Evolutionary conservation across 805 yeast genomes (phyloP).

Genomic region (Suhomyces sp.): DNA sequence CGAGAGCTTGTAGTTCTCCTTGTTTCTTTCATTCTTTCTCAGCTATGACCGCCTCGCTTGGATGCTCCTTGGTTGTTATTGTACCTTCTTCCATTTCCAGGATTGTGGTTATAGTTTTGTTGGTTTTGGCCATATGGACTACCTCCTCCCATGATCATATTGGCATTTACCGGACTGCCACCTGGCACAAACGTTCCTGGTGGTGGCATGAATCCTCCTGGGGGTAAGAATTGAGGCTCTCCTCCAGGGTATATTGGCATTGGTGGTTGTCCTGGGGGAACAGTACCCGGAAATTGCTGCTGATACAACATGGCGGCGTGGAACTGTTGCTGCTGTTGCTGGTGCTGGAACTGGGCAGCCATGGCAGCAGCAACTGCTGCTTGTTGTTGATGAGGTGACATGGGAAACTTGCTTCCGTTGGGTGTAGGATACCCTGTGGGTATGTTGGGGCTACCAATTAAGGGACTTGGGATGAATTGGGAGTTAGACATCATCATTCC

Average conservation of each 20-base stretch:
- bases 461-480: conserved; percentile 32
- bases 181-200: conserved; percentile 25
- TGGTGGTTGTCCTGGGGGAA: conserved; percentile 35
- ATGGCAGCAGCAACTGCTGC: conserved; percentile 23
- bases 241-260: conserved; percentile 32
- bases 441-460: conserved; percentile 21
- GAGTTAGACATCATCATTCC: conserved; percentile 15
- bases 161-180: conserved; percentile 29
- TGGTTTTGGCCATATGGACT: conserved; percentile 7
- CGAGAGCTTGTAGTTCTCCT: background rate
- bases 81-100: conserved; percentile 12
- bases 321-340: conserved; percentile 31
- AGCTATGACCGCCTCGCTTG: conserved; percentile 11
- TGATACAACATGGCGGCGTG: conserved; percentile 40
- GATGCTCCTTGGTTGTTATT: conserved; percentile 4
- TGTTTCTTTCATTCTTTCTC: background rate
- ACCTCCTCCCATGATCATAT: conserved; percentile 19
- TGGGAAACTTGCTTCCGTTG: conserved; percentile 19
- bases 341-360: conserved; percentile 29
- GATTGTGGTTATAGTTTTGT: conserved; percentile 6
- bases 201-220: conserved; percentile 36
- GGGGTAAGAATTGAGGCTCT: conserved; percentile 31
- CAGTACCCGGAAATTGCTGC: conserved; percentile 29
- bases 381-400: conserved; percentile 30
- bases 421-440: conserved; percentile 16